phyloP scores from a whole-genome alignment of 2,329 filamentous ascomycete genomes.

The Lachnellula arida region DNA sequence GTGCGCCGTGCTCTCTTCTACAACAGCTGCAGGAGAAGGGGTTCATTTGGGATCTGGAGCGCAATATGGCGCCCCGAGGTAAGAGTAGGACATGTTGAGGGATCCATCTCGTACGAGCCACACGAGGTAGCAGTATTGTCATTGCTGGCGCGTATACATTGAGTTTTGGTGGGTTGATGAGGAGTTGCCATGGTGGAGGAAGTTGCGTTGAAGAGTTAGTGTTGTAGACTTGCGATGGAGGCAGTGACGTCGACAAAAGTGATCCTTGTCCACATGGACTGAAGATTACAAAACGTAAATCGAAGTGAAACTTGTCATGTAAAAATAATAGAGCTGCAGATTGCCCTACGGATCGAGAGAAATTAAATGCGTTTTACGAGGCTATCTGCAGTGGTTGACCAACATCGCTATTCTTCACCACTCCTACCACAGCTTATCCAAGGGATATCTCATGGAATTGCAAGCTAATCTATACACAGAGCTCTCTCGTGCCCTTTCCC shows the following conservation, averaged over 20 bases:
- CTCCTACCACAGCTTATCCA: neutral
- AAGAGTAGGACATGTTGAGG: conserved; percentile 14
- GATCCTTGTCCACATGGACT: conserved; percentile 20
- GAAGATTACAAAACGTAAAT: neutral
- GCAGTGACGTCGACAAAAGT: conserved; percentile 24
- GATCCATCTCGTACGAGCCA: conserved; percentile 24
- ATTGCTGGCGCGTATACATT: conserved; percentile 24
- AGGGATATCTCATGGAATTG: conserved; percentile 24
- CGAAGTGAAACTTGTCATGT: too few relatives aligned
- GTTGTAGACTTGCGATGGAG: conserved; percentile 11
- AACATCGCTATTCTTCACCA: too few relatives aligned
- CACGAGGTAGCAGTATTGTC: conserved; percentile 26
- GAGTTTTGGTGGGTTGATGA: conserved; percentile 14
- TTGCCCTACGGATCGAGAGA: too few relatives aligned
- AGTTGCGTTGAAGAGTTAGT: conserved; percentile 12
- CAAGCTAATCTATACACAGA: conserved; percentile 27
- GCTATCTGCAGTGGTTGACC: too few relatives aligned
- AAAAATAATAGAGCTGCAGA: too few relatives aligned
- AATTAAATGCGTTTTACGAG: too few relatives aligned
- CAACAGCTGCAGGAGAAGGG: neutral
- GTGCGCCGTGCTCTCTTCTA: neutral
- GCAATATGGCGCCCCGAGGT: neutral
- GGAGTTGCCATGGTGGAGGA: conserved; percentile 12
- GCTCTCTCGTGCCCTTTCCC: neutral
- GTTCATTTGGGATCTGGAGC: neutral